Conservation (phyloP, 345 rosid genomes). For the Cardamine resedifolia region DNA sequence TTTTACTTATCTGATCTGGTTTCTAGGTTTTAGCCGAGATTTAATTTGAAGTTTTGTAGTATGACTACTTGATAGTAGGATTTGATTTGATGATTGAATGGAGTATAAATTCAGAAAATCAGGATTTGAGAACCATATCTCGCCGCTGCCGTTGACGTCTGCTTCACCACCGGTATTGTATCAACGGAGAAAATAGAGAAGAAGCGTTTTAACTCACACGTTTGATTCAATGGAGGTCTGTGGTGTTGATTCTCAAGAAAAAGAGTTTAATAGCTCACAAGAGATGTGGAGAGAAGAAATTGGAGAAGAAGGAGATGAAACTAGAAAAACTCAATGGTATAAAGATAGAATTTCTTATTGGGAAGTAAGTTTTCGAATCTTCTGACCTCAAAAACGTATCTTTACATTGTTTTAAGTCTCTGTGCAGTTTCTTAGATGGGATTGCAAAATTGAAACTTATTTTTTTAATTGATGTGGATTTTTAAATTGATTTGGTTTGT, state of each 20-base stretch:
- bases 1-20: too few species aligned
- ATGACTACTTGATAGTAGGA: too few species aligned
- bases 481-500: background rate
- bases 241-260: constrained; percentile 75
- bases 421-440: too few species aligned
- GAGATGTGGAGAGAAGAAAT: constrained; percentile 90
- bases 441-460: too few species aligned
- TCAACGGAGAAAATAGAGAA: background rate
- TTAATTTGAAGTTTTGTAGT: too few species aligned
- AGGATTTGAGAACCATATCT: constrained; percentile 20
- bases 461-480: too few species aligned
- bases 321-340: constrained; percentile 76
- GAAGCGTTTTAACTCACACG: background rate
- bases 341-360: constrained; percentile 80
- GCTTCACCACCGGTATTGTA: constrained; percentile 10
- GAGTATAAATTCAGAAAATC: too few species aligned
- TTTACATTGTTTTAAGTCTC: background rate
- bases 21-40: too few species aligned
- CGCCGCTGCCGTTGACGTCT: constrained; percentile 24
- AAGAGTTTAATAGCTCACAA: constrained; percentile 56
- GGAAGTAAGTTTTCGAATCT: constrained; percentile 55
- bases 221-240: constrained; percentile 52
- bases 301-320: constrained; percentile 53
- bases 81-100: too few species aligned
- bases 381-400: background rate